phyloP scores from a whole-genome alignment of 2,329 filamentous ascomycete genomes.

The Fusarium luffae region DNA sequence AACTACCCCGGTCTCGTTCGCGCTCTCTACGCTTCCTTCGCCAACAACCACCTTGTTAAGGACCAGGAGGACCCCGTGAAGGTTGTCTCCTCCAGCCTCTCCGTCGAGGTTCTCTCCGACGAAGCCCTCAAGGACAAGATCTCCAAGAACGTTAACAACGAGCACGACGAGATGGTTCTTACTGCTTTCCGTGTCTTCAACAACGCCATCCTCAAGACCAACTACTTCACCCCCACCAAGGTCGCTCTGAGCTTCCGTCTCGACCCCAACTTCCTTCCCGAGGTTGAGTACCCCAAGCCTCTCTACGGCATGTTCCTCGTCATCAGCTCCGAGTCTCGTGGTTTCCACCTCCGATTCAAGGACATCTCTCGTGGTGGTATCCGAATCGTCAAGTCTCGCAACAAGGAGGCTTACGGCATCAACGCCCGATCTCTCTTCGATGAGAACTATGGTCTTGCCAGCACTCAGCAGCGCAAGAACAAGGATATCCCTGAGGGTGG shows the following conservation, averaged over 20 bases:
- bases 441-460: conserved; percentile 98
- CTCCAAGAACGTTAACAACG: conserved; percentile 82
- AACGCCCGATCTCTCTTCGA: conserved; percentile 97
- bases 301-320: conserved; percentile 99
- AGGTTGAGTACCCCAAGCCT: conserved; percentile 91
- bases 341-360: conserved; percentile 96
- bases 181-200: conserved; percentile 97
- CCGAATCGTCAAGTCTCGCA: conserved; percentile 97
- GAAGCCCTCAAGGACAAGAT: conserved; percentile 79
- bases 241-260: conserved; percentile 97
- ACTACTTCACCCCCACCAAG: conserved; percentile 97
- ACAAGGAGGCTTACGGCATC: conserved; percentile 94
- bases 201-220: conserved; percentile 92
- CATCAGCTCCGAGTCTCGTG: conserved; percentile 94
- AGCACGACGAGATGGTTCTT: conserved; percentile 99
- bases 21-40: conserved; percentile 90
- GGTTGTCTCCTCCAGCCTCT: conserved; percentile 65
- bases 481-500: conserved; percentile 99
- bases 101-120: conserved; percentile 78
- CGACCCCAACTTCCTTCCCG: conserved; percentile 87
- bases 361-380: conserved; percentile 98
- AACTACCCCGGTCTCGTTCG: conserved; percentile 89
- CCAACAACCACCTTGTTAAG: conserved; percentile 78
- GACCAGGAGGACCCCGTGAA: conserved; percentile 63
- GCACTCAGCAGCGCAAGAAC: conserved; percentile 99